Evolutionary conservation across 1,284 basidiomycete species (phyloP), one percentile per base, ranked within the genome.

Genomic region (Phellopilus nigrolimitatus): DNA sequence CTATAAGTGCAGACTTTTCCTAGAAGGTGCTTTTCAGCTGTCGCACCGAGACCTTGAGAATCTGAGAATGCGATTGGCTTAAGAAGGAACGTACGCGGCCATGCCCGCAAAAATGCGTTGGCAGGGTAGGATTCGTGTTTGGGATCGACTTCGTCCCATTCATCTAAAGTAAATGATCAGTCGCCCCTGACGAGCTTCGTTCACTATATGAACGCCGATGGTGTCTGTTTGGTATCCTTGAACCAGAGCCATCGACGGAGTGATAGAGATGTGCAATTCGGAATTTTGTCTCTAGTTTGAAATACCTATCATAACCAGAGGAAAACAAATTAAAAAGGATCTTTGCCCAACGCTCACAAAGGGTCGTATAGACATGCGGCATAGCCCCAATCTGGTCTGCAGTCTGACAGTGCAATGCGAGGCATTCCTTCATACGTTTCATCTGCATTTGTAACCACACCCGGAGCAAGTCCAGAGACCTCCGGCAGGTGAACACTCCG

Each of bases 141-240:
- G n/a, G n/a, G n/a, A n/a, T n/a, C n/a, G n/a, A n/a, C n/a, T n/a
- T n/a, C n/a, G n/a, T n/a, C n/a, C n/a, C n/a, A 49, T 40, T 39
- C 47, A 12, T 49, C 47, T 19, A 49, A 24, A 17, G 3, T 42
- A 6, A 12, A n/a, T n/a, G 47, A 37, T 37, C 47, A 49, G 12
- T 19, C 38, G 25, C 37, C 37, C 33, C 15, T 41, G n/a, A 49
- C 9, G 12, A n/a, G 46, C 34, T n/a, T n/a, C n/a, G n/a, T 39
- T 34, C 8, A 24, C 25, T 9, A 49, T 40, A 13, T 42, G 17
- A 15, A 24, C 21, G 5, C 39, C 13, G 30, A 49, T 27, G 4
- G 17, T 33, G 19, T 49, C 38, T 9, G 41, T 4, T 24, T 49
- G 22, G 28, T 40, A 49, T 41, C 37, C 37, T 10, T n/a, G 3